These are phyloP conservation scores for Wallacemonas sp. DNA, from an alignment of 208 protist genomes.

Conservation along the genomic window DNA sequence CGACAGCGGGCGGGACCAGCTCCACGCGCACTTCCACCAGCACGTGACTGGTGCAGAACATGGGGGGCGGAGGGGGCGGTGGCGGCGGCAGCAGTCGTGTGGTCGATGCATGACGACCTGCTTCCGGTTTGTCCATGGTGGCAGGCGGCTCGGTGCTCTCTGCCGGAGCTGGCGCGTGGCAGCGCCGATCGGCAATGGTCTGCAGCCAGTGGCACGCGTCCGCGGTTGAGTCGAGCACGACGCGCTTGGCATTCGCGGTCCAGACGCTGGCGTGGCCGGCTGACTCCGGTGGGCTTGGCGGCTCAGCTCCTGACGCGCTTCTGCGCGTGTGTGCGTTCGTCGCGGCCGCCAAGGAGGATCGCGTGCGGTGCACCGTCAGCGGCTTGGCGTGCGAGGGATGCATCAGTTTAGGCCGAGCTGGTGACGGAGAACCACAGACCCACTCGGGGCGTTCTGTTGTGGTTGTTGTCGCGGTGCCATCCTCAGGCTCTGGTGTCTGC, in stretches of 20 bases:
- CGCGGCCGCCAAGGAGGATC: background rate
- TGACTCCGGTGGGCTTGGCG: no score
- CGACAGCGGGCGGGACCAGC: conserved; percentile 14
- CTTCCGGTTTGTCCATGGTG: no score
- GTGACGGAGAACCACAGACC: conserved; percentile 6
- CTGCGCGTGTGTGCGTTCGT: background rate
- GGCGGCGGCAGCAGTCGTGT: background rate
- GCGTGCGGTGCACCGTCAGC: background rate
- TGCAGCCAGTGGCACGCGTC: conserved; percentile 7
- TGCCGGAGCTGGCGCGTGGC: background rate
- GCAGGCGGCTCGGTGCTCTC: background rate
- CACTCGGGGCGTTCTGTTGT: conserved; percentile 7
- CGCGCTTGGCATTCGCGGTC: background rate
- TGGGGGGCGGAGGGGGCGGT: background rate
- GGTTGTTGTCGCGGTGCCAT: no score
- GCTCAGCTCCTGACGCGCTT: no score
- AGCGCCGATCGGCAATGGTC: conserved; percentile 1
- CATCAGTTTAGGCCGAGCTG: background rate
- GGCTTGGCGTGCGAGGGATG: background rate
- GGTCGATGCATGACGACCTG: no score
- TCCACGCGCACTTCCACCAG: conserved; percentile 30
- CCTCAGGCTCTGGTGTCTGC: no score
- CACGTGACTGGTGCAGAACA: conserved; percentile 25
- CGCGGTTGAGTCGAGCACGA: background rate
- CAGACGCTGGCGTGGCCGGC: background rate